These are phyloP conservation scores for Phytopythium litorale DNA, from an alignment of 352 stramenopile genomes.

Conservation along the genomic window DNA sequence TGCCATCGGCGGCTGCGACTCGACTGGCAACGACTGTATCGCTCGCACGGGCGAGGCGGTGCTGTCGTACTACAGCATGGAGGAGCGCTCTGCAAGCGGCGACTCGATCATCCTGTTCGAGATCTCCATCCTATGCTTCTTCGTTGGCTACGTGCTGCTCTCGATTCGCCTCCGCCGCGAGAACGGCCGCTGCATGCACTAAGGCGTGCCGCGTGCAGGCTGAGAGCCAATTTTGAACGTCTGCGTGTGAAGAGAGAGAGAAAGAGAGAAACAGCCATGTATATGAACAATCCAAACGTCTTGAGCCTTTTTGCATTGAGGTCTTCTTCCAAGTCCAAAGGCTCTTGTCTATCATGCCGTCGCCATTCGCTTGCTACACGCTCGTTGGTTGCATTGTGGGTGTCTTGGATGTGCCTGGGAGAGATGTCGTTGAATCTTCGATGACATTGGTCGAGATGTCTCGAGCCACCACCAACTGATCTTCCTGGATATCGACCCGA, in stretches of 20 bases:
- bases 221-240: slow-evolving; percentile 1
- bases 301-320: too few species aligned
- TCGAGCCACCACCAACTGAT: too few species aligned
- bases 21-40: slow-evolving; percentile 24
- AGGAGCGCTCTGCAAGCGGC: slow-evolving; percentile 15
- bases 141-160: slow-evolving; percentile 28
- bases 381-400: too few species aligned
- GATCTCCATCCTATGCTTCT: slow-evolving; percentile 27
- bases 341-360: too few species aligned
- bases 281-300: not conserved
- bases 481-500: too few species aligned
- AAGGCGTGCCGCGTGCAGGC: not conserved
- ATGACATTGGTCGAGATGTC: too few species aligned
- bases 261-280: not conserved
- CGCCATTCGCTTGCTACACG: too few species aligned
- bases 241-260: not conserved
- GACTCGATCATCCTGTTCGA: slow-evolving; percentile 44
- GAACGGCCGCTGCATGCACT: slow-evolving; percentile 10
- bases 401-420: too few species aligned
- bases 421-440: too few species aligned
- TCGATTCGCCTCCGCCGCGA: slow-evolving; percentile 28
- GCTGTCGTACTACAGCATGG: slow-evolving; percentile 48
- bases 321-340: too few species aligned
- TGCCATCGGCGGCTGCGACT: slow-evolving; percentile 18
- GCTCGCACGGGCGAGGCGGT: slow-evolving; percentile 38